phyloP scores from a whole-genome alignment of 2,329 filamentous ascomycete species.

The Cladosporium velox region DNA sequence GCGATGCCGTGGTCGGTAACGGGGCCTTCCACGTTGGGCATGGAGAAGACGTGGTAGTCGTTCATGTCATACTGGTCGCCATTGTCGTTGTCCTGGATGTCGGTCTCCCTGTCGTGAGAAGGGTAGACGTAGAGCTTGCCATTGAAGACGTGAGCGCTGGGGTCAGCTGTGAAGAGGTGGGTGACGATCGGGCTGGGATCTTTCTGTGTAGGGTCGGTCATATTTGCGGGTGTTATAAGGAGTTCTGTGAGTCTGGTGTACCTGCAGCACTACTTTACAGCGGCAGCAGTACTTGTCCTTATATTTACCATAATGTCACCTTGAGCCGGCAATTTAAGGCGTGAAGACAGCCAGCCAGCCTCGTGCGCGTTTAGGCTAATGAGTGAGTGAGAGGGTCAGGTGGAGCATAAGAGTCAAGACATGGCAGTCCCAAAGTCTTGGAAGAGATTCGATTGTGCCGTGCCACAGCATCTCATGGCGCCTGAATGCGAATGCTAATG shows the following conservation, averaged over 20 bases:
- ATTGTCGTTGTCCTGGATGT: constrained; percentile 77
- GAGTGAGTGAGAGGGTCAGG: background rate
- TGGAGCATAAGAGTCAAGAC: constrained; percentile 17
- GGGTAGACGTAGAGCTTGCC: constrained; percentile 76
- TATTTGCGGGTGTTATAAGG: constrained; percentile 4
- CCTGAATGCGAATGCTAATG: constrained; percentile 9
- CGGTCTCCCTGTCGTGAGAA: constrained; percentile 75
- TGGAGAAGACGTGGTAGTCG: constrained; percentile 78
- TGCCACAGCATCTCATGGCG: background rate
- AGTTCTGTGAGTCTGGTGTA: background rate
- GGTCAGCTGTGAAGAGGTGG: constrained; percentile 78
- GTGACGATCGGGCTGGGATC: constrained; percentile 64
- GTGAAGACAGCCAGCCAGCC: background rate
- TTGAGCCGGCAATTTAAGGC: constrained; percentile 18
- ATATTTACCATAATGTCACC: constrained; percentile 2
- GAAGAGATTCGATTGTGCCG: background rate
- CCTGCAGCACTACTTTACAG: background rate
- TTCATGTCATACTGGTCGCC: constrained; percentile 83
- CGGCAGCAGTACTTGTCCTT: background rate
- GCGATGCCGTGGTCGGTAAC: constrained; percentile 74
- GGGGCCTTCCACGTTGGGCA: constrained; percentile 56
- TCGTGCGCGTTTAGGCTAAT: constrained; percentile 13
- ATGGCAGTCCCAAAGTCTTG: constrained; percentile 1
- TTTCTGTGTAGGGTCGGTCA: constrained; percentile 51
- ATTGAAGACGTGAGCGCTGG: constrained; percentile 78